Conservation (phyloP, 768 basidiomycete genomes). For the Termitomyces sp. region DNA sequence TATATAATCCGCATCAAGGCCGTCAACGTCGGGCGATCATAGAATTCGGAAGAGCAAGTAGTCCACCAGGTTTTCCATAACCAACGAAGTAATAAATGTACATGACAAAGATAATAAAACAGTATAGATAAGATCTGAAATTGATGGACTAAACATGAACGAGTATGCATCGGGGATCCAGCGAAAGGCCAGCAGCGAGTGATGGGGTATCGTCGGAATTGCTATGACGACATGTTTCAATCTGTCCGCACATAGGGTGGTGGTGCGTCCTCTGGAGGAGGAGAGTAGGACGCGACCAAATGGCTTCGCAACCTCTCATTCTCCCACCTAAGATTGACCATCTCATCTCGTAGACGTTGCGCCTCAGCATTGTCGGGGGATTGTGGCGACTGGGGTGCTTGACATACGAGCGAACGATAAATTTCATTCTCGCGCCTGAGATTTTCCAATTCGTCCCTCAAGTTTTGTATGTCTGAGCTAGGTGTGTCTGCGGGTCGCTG, state of each 20-base stretch:
- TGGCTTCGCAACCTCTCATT: neutral
- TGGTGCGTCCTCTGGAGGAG: neutral
- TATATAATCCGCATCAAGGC: too few relatives aligned
- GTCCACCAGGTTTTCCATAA: neutral
- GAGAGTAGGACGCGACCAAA: neutral
- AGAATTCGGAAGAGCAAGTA: too few relatives aligned
- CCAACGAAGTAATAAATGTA: neutral
- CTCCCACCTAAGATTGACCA: neutral
- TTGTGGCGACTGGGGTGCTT: neutral
- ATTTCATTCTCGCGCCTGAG: slow-evolving; percentile 10
- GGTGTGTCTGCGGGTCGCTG: neutral
- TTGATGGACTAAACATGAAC: neutral
- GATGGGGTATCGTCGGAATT: neutral
- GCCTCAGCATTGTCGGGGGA: neutral
- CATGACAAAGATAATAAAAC: too few relatives aligned
- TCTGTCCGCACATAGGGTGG: neutral
- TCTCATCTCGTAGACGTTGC: neutral
- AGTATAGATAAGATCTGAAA: neutral
- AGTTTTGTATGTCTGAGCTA: neutral
- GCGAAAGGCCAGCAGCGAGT: neutral
- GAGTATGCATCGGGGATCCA: too few relatives aligned
- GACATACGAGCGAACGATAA: neutral
- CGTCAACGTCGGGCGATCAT: too few relatives aligned
- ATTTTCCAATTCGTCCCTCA: slow-evolving; percentile 6
- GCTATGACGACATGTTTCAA: neutral